Base-by-base conservation (phyloP, 495 filamentous ascomycete genomes). In the Penicillium coffeae region DNA sequence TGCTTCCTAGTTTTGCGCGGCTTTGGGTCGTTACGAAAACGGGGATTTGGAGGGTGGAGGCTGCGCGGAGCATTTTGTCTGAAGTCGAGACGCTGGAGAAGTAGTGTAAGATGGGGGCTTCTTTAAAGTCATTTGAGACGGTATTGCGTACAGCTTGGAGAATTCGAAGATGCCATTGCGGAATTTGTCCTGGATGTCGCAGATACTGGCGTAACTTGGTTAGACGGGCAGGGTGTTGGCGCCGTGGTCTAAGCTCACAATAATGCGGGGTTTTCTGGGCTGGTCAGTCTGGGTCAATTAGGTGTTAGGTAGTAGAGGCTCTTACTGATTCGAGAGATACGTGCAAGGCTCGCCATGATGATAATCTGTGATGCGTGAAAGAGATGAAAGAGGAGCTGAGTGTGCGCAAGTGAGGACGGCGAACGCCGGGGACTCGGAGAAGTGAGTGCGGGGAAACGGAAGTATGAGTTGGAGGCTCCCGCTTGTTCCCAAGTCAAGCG, bases 181-280 rank as follows among this genome's bases (percentile, higher is more conserved):
- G 74, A 98, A 98, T 63, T 87, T 91, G 53, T 96, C 91, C 76
- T 98, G 93, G 54, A 96, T 78, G 58, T 98, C 93, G 73, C 93
- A 98, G 59, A 98, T 79, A 55, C 92, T 97, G 56, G 32, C 21
- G 10, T 1, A 30, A 22, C n/a, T 18, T 19, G 34, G 34, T 62
- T 55, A 55, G 41, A 27, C 38, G 21, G 21, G 44, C 9, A 45
- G 8, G 30, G 33, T n/a, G n/a, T 22, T 40, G 38, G 25, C 51
- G 12, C 13, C 21, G 27, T 22, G 48, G 14, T 9, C 6, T 49
- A 19, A 21, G 67, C 73, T 52, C 66, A 89, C 85, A 89, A 87
- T 46, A 89, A 65, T 32, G 78, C 84, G 22, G 86, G 84, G 59
- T 83, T 83, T 35, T 76, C 85, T 88, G 51, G 13, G 15, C 18